Base-by-base conservation (phyloP, 768 basidiomycete genomes). In the Suillus fuscotomentosus region DNA sequence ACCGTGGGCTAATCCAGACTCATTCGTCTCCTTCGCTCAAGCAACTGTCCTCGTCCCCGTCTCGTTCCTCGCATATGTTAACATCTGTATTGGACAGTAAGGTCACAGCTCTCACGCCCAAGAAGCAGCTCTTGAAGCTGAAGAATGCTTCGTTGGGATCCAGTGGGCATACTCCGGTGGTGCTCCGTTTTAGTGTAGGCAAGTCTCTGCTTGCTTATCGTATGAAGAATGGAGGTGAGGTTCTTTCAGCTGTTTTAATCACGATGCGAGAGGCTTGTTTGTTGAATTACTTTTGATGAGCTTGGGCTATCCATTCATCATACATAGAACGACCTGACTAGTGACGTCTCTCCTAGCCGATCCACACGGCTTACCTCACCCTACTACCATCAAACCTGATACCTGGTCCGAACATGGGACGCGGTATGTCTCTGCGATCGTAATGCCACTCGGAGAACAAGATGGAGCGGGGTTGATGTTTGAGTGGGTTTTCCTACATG, bases 401-500 rank as follows among this genome's bases (percentile, higher is more conserved):
- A 38, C 20, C 1, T 74, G 66, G 66, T 65, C 64, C 66, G 73
- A 55, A n/a, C 17, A 70, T 61, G 54, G 56, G 51, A 3, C 56
- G n/a, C 11, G 9, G 0, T 74, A 66, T 42, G 65, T 70, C 31
- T 68, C 64, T 6, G 71, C 71, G 14, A 78, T 88, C 39, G 67
- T 78, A 4, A 78, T 80, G 1, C 70, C 79, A 0, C 73, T 86
- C 24, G 79, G 80, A 77, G 36, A 82, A 67, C 66, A 65, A 68
- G 56, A 72, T 72, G 73, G 86, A 2, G 71, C 77, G 1, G 83
- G 83, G 61, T 69, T 88, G 6, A 81, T 84, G 60, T 85, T 85
- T 61, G 79, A 80, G 87, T 88, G 62, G 72, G 86, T 79, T 2
- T 31, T 8, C n/a, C 24, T 5, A 34, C 10, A 7, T 10, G 5